Evolutionary conservation across 2,329 filamentous ascomycete genomes (phyloP).

Genomic region (Penicillium sp.): DNA sequence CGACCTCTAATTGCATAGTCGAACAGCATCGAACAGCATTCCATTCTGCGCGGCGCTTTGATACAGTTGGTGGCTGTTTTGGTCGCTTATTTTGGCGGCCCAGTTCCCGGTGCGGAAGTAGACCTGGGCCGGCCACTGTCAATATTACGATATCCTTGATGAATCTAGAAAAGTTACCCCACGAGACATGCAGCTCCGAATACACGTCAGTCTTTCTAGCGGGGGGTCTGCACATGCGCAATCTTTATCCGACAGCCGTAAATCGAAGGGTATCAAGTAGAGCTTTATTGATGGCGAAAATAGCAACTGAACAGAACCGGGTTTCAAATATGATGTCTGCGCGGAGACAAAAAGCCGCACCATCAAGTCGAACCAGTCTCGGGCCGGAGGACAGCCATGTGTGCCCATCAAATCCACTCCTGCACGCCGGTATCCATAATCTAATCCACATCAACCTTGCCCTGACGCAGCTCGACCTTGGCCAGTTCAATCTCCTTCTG

Average conservation of each 20-base stretch:
- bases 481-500: slow-evolving; percentile 70
- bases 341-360: too few relatives aligned
- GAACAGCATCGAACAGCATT: slow-evolving; percentile 10
- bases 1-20: slow-evolving; percentile 15
- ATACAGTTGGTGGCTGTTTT: slow-evolving; percentile 10
- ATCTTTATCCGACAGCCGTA: neutral
- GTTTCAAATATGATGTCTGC: slow-evolving; percentile 12
- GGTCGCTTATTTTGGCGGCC: slow-evolving; percentile 6
- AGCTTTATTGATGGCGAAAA: slow-evolving; percentile 17
- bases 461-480: slow-evolving; percentile 42
- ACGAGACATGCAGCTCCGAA: too few relatives aligned
- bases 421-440: slow-evolving; percentile 7
- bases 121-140: slow-evolving; percentile 17
- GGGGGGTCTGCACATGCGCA: too few relatives aligned
- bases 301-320: slow-evolving; percentile 12
- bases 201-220: neutral
- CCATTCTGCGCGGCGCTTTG: slow-evolving; percentile 19
- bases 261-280: slow-evolving; percentile 20
- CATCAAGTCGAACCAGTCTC: too few relatives aligned
- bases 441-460: slow-evolving; percentile 46
- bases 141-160: slow-evolving; percentile 26
- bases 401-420: too few relatives aligned
- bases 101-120: slow-evolving; percentile 11
- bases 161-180: slow-evolving; percentile 22
- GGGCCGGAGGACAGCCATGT: too few relatives aligned